Evolutionary conservation across 1,284 basidiomycete species (phyloP), one percentile per base, ranked within the genome.

Genomic region (Pseudozyma tsukubaensis): DNA sequence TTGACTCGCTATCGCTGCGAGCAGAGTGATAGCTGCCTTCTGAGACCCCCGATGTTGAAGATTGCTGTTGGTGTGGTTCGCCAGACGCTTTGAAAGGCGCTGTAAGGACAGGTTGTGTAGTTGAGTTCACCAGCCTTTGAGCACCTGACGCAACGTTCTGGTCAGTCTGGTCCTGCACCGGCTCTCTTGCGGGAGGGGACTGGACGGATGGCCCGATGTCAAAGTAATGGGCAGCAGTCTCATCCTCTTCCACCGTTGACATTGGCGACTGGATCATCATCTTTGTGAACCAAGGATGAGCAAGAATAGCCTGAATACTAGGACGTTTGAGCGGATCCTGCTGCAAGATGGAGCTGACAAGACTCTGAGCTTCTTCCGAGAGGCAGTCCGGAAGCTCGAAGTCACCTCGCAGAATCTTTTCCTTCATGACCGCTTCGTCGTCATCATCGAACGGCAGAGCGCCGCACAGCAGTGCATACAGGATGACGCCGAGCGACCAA

Each of bases 401-500:
- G 48, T 92, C 89, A n/a, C 92, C 93, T 67, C 90, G 87, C 59
- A 94, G 89, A 72, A 99, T 94, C 84, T 93, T 92, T 52, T 89
- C 87, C 77, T 92, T 92, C 94, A 98, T 98, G 36, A 92, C 83
- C 37, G 88, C 86, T 85, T 99, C 97, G 82, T 98, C 92, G 68
- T 99, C 97, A 78, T 98, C 94, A 79, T 98, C 96, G 79, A 98
- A 98, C 0, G 96, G 96, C n/a, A 98, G 86, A 5, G 92, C 93
- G 1, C 96, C 96, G 0, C 93, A 95, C 39, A 98, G 87, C 14
- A 98, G 89, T n/a, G 91, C 92, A 84, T 96, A 97, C 10, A 99
- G 87, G 58, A 99, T 98, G 67, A 99, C 89, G 4, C 96, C 96
- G 36, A 98, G 87, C 0, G 97, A 98, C 96, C 96, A 99, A 32